These are phyloP conservation scores for Rosa persica DNA, from an alignment of 306 rosid genomes.

Conservation along the genomic window DNA sequence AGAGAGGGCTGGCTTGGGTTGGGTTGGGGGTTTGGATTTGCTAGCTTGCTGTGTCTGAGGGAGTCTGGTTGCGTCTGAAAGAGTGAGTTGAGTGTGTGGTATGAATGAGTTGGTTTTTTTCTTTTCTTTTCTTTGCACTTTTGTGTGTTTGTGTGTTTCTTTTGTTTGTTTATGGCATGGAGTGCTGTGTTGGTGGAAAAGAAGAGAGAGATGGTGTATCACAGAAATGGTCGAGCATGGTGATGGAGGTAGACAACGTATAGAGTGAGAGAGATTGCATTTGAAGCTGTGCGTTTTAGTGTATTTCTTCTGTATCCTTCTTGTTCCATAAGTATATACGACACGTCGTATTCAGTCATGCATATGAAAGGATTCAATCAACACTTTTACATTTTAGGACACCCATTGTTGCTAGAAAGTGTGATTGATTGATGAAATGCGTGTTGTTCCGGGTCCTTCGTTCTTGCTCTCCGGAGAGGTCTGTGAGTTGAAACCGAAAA, in stretches of 20 bases:
- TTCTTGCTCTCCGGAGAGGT: not conserved
- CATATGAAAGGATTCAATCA: not conserved
- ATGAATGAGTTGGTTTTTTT: not conserved
- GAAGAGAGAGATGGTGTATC: not conserved
- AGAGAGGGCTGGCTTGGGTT: not conserved
- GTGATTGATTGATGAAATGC: not conserved
- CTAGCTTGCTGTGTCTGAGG: not conserved
- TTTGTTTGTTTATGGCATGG: constrained; percentile 9
- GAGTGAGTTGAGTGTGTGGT: not conserved
- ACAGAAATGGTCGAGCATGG: not conserved
- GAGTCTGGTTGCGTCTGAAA: not conserved
- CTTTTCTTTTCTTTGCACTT: not conserved
- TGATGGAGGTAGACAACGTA: not conserved
- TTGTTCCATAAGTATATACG: not conserved
- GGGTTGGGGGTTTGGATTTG: not conserved
- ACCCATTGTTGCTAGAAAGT: not conserved
- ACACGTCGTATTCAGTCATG: not conserved
- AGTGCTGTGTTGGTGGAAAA: not conserved
- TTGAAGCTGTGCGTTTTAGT: not conserved
- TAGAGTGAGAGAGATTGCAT: not conserved
- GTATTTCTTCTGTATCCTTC: not conserved
- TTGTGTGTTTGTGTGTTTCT: not conserved
- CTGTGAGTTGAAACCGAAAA: not conserved
- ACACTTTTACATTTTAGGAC: not conserved
- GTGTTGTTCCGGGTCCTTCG: not conserved